Percentiles rank a stretch among this genome's conserved stretches.
phyloP scores from a whole-genome alignment of 306 rosid species.

The Rosa rugosa region DNA sequence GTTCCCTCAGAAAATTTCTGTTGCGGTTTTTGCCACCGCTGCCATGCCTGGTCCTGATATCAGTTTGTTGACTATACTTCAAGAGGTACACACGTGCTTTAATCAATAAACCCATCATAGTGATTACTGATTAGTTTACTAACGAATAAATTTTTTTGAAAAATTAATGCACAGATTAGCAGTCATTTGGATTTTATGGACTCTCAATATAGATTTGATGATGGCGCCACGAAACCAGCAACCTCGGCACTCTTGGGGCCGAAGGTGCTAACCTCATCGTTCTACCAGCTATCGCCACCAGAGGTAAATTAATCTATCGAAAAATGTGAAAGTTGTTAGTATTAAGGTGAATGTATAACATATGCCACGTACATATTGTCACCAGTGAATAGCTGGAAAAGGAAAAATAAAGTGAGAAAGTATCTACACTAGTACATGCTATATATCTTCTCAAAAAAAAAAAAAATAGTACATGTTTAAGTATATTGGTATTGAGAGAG shows the following conservation, averaged over 20 bases:
- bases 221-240: not conserved
- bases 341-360: no score
- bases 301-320: not conserved
- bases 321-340: no score
- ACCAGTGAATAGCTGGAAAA: no score
- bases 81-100: slow-evolving; percentile 8
- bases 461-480: no score
- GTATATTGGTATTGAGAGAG: no score
- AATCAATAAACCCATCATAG: no score
- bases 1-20: slow-evolving; percentile 34
- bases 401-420: no score
- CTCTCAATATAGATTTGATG: not conserved
- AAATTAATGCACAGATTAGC: not conserved
- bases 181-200: not conserved
- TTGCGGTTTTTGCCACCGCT: slow-evolving; percentile 34
- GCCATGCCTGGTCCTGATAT: slow-evolving; percentile 36
- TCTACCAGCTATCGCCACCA: slow-evolving; percentile 14
- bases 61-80: not conserved
- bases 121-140: no score
- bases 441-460: no score
- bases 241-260: not conserved
- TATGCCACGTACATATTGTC: no score
- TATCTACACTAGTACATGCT: no score
- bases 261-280: not conserved
- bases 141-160: not conserved